Percentiles rank a stretch among this genome's conserved stretches.
Conservation (phyloP, 1,139 yeast species). For the Taphrina populina region DNA sequence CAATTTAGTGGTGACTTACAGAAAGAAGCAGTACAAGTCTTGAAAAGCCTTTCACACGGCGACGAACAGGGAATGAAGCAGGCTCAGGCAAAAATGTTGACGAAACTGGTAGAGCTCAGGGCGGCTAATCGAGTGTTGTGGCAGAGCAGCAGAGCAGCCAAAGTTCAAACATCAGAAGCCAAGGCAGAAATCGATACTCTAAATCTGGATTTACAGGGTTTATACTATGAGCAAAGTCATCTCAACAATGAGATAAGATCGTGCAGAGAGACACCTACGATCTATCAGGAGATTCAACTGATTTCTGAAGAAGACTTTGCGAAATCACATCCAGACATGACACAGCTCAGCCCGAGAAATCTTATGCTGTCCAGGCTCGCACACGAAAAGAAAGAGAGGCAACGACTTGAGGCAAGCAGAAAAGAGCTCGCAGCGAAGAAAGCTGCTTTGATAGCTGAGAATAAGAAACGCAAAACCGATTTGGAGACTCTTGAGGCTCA, state of each 20-base stretch:
- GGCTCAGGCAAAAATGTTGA: no score
- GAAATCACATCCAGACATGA: constrained; percentile 42
- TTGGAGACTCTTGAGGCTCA: constrained; percentile 41
- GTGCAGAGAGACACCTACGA: constrained; percentile 42
- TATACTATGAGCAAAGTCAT: constrained; percentile 45
- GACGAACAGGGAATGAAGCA: no score
- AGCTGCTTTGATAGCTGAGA: constrained; percentile 41
- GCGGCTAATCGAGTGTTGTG: constrained; percentile 42
- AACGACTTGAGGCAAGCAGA: constrained; percentile 41
- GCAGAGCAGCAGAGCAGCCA: constrained; percentile 39
- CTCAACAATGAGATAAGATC: constrained; percentile 43
- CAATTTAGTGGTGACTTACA: constrained; percentile 7
- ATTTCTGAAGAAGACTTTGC: constrained; percentile 43
- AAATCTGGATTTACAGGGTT: constrained; percentile 44
- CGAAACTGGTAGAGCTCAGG: constrained; percentile 41
- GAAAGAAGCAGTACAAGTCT: not conserved
- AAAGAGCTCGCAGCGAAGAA: constrained; percentile 41
- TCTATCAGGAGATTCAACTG: constrained; percentile 43
- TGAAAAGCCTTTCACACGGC: not conserved
- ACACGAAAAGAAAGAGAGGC: constrained; percentile 43
- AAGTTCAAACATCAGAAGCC: constrained; percentile 40
- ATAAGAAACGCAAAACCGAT: constrained; percentile 42
- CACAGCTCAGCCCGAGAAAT: constrained; percentile 39
- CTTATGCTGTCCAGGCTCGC: constrained; percentile 43
- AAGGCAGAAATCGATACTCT: constrained; percentile 43